Base-by-base conservation (phyloP, 305 asterid genomes). In the Fraxinus paxiana region DNA sequence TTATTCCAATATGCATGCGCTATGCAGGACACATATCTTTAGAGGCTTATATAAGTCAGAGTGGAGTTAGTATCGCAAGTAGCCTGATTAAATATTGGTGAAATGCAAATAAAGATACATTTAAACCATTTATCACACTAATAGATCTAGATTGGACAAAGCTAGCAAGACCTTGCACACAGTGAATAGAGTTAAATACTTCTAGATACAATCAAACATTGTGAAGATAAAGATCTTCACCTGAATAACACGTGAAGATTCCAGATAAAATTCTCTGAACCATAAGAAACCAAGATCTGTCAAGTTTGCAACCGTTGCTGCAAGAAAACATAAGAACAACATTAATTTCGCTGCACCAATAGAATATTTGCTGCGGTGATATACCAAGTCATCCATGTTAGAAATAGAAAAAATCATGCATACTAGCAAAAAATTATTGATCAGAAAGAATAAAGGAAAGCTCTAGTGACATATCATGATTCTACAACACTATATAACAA, bases 221-320 rank as follows among this genome's bases (percentile, higher is more conserved):
- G 69, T 26, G 20, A 30, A 67, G 61, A 79, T 43, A 79, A 4
- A 22, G 20, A 54, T 69, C 73, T 78, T 73, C 79, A 96, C 99
- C 99, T 96, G 99, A 85, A 96, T 94, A 87, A 94, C 99, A 82
- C 95, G 97, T 82, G 99, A 96, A 80, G 99, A 94, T 88, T 96
- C 99, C 93, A 96, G 85, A 89, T 96, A 96, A 90, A 96, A 96
- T 88, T 96, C 99, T 80, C 99, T 88, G 85, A 94, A 96, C 99
- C 99, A 96, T 84, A 96, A 85, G 91, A 96, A 96, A 83, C 99
- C 99, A 86, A 92, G 90, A 90, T 96, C 98, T 74, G 97, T 88
- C 91, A 96, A 87, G 75, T 90, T 88, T 81, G 94, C 89, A 17
- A 96, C 89, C 20, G 99, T 92, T 13, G 92, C 98, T 96, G 98